Evolutionary conservation across 164 flowering plant genomes (phyloP).

Genomic region (Chloranthus sessilifolius): DNA sequence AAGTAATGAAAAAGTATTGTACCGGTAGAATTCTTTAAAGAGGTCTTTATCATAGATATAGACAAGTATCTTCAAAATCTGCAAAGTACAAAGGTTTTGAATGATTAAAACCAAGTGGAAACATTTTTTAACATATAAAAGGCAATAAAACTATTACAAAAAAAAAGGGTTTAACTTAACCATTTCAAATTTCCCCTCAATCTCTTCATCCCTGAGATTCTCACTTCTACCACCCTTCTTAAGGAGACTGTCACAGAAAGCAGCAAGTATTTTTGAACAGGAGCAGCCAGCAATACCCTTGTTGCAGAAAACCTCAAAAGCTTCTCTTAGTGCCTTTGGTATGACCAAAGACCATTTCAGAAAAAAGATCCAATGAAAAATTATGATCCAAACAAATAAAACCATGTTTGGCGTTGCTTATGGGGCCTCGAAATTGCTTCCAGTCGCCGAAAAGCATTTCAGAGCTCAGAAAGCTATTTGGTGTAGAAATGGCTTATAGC

Average conservation of each 20-base stretch:
- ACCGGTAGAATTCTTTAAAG: conserved; percentile 40
- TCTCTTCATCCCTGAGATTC: conserved; percentile 28
- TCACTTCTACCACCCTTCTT: conserved; percentile 30
- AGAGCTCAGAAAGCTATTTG: no score
- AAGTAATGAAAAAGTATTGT: not conserved
- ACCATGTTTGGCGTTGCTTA: no score
- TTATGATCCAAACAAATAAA: not conserved
- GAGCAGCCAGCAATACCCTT: conserved; percentile 29
- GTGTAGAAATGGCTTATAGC: no score
- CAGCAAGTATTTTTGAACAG: conserved; percentile 35
- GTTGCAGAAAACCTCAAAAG: no score
- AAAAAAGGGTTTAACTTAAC: conserved; percentile 9
- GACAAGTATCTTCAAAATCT: conserved; percentile 29
- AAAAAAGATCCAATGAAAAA: no score
- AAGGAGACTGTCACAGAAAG: conserved; percentile 29
- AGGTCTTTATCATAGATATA: conserved; percentile 36
- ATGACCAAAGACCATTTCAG: not conserved
- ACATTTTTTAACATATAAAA: not conserved
- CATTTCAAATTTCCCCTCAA: conserved; percentile 36
- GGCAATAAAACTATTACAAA: not conserved
- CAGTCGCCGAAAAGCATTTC: no score
- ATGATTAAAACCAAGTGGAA: not conserved
- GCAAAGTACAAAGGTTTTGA: not conserved
- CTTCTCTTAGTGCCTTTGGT: conserved; percentile 29
- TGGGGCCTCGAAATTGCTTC: no score